Percentiles rank a stretch among this genome's conserved stretches.
Conservation (phyloP, 352 stramenopile genomes). For the Phytophthora podocarpi region DNA sequence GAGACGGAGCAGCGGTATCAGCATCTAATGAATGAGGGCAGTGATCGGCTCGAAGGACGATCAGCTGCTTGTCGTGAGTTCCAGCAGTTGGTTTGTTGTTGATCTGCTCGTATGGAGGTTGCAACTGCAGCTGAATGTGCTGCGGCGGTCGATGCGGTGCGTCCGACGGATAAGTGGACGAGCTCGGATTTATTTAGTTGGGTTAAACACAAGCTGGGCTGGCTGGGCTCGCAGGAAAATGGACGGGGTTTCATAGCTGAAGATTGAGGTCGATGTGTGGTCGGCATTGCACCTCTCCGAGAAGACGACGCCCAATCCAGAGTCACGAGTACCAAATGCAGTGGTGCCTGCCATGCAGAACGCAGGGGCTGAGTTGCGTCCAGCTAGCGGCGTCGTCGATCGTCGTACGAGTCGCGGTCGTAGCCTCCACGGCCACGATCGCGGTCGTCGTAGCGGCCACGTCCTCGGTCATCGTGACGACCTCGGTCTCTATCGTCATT, state of each 20-base stretch:
- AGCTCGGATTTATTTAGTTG: constrained; percentile 72
- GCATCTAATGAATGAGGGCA: constrained; percentile 23
- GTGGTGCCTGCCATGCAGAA: constrained; percentile 1
- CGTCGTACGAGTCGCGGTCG: constrained; percentile 51
- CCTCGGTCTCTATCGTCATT: constrained; percentile 55
- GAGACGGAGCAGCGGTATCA: constrained; percentile 5
- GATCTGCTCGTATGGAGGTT: constrained; percentile 22
- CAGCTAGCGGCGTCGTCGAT: constrained; percentile 45
- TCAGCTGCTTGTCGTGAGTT: constrained; percentile 12
- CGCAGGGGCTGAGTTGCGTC: neutral
- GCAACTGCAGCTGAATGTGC: constrained; percentile 4
- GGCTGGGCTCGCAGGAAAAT: constrained; percentile 32
- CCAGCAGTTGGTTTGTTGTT: constrained; percentile 33
- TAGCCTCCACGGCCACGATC: constrained; percentile 53
- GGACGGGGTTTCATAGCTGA: constrained; percentile 13
- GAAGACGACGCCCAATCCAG: constrained; percentile 17
- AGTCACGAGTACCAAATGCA: constrained; percentile 28
- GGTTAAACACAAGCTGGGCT: constrained; percentile 60
- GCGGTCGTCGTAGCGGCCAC: constrained; percentile 57
- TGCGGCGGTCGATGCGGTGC: constrained; percentile 33
- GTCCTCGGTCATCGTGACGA: constrained; percentile 50
- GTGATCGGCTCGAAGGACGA: constrained; percentile 10
- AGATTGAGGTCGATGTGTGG: constrained; percentile 20
- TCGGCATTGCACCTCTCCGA: constrained; percentile 10
- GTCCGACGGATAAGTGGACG: constrained; percentile 49